Base-by-base conservation (phyloP, 805 yeast species). In the Schwanniomyces pseudopolymorphus region DNA sequence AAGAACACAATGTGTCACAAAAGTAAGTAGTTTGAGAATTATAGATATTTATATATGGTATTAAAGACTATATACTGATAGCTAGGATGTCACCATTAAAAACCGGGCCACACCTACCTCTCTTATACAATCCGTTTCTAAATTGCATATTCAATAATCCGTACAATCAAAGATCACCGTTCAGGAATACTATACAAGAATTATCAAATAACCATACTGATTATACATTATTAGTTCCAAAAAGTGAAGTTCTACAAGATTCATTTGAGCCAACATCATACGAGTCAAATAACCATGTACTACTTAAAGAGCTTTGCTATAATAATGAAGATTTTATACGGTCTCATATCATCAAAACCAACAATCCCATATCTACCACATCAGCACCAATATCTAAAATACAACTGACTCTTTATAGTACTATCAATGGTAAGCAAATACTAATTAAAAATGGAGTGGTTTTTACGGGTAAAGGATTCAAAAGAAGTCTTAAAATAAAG, bases 111-210 rank as follows among this genome's bases (percentile, higher is more conserved):
- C 79, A 78, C 54, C 69, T 79, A 28, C 87, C 88, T 2, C 59
- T 73, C 38, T 66, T 84, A 45, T 64, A 77, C 46, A 85, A 86
- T 55, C 89, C 91, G 7, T 67, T 84, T 28, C 66, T 86, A 26
- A 82, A 85, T 60, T 74, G 82, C 33, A 63, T 86, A 5, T 85
- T 87, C 69, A 83, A 85, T 65, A 81, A 85, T 54, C 84, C 86
- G 0, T 59, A 60, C 39, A 56, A 60, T 28, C 48, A 49, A 21
- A 66, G 70, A 67, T 46, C 81, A 0, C 75, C 83, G 13, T 65
- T 75, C 42, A 76, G 72, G 47, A 72, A 70, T n/a, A 67, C 80
- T 6, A 70, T 81, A 31, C 58, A 64, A 3, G 72, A 63, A 42
- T 56, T 85, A 20, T 55, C 71, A 2, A 61, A 57, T 37, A 64